Percentiles rank a stretch among this genome's conserved stretches.
phyloP scores from a whole-genome alignment of 495 filamentous ascomycete genomes.

The Xylaria nigripes region DNA sequence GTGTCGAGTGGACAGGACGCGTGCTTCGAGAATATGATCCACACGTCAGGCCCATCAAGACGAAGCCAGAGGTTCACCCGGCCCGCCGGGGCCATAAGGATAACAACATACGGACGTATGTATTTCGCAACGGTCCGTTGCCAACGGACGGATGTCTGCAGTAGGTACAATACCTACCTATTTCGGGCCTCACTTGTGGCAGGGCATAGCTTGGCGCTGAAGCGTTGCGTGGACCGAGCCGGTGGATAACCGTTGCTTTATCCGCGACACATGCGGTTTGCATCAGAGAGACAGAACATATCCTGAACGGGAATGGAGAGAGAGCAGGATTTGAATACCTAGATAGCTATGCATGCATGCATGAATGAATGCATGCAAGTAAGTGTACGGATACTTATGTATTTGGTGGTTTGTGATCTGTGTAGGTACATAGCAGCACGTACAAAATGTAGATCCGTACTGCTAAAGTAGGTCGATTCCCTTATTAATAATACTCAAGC shows the following conservation, averaged over 20 bases:
- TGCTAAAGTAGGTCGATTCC: no score
- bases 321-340: background rate
- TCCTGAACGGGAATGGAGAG: background rate
- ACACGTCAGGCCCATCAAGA: background rate
- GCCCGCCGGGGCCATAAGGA: background rate
- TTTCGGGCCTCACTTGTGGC: background rate
- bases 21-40: constrained; percentile 2
- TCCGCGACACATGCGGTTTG: background rate
- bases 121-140: background rate
- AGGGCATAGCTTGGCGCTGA: background rate
- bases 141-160: background rate
- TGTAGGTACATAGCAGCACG: background rate
- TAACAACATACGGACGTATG: no score
- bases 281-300: background rate
- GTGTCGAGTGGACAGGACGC: constrained; percentile 20
- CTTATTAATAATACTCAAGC: no score
- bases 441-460: no score
- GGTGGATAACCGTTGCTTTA: background rate
- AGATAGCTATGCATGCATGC: background rate
- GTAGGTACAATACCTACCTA: background rate
- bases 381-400: no score
- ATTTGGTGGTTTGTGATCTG: no score
- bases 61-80: constrained; percentile 14
- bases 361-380: background rate
- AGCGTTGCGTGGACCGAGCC: background rate